Conservation (phyloP, 805 yeast genomes). For the Ogataea naganishii region DNA sequence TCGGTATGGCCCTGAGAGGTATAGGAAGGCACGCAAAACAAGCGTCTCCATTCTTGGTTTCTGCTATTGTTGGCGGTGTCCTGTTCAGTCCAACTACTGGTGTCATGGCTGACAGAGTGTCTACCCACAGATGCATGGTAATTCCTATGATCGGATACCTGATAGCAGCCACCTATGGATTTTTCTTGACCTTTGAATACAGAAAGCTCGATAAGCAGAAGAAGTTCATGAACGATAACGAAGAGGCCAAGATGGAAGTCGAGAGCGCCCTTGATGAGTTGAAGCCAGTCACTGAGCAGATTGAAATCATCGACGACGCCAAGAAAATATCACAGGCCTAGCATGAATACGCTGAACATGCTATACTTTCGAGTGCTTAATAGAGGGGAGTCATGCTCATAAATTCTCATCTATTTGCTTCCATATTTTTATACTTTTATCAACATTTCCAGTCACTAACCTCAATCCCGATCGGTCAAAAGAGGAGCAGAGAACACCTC, state of each 20-base stretch:
- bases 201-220: slow-evolving; percentile 2
- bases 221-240: neutral
- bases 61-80: slow-evolving; percentile 16
- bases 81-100: slow-evolving; percentile 18
- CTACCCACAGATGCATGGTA: slow-evolving; percentile 15
- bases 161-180: slow-evolving; percentile 16
- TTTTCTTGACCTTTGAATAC: slow-evolving; percentile 7
- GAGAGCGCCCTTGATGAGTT: neutral
- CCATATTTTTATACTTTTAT: slow-evolving; percentile 79
- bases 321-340: too few relatives aligned
- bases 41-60: slow-evolving; percentile 11
- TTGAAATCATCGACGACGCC: slow-evolving; percentile 1
- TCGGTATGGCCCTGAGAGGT: slow-evolving; percentile 8
- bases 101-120: slow-evolving; percentile 16
- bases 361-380: too few relatives aligned
- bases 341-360: too few relatives aligned
- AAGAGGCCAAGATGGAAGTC: slow-evolving; percentile 1
- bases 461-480: slow-evolving; percentile 79
- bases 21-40: slow-evolving; percentile 7
- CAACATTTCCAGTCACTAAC: slow-evolving; percentile 83
- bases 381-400: slow-evolving; percentile 2
- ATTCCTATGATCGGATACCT: slow-evolving; percentile 17
- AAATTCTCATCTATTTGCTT: slow-evolving; percentile 29
- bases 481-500: slow-evolving; percentile 58
- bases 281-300: slow-evolving; percentile 1